phyloP scores from a whole-genome alignment of 208 protist species.

The Leishmania amazonensis region DNA sequence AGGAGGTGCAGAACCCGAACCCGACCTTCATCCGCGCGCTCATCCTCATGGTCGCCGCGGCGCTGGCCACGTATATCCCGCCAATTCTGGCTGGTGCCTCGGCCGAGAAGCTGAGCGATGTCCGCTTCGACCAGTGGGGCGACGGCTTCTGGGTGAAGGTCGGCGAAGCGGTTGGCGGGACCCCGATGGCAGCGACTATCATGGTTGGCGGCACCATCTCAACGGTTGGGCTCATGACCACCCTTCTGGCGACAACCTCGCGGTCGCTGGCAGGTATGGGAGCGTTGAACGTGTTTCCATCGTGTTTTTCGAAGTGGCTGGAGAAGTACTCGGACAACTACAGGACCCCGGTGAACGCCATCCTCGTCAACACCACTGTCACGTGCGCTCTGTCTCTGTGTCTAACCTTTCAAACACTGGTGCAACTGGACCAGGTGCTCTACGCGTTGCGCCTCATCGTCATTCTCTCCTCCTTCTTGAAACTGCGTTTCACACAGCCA shows the following conservation, averaged over 20 bases:
- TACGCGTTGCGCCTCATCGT: slow-evolving; percentile 82
- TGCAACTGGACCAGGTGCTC: slow-evolving; percentile 86
- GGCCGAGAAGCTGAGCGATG: slow-evolving; percentile 45
- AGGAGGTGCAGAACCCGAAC: slow-evolving; percentile 87
- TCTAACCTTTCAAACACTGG: slow-evolving; percentile 80
- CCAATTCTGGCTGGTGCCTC: slow-evolving; percentile 84
- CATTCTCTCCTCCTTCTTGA: slow-evolving; percentile 75
- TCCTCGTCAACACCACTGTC: slow-evolving; percentile 73
- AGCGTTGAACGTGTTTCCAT: slow-evolving; percentile 81
- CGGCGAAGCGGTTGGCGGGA: slow-evolving; percentile 82
- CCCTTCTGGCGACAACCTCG: slow-evolving; percentile 84
- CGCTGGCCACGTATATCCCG: slow-evolving; percentile 82
- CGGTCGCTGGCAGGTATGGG: slow-evolving; percentile 88
- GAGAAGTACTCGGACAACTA: slow-evolving; percentile 52
- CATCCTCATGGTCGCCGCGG: slow-evolving; percentile 78
- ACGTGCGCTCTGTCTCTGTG: slow-evolving; percentile 74
- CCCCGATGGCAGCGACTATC: slow-evolving; percentile 65
- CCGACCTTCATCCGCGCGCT: slow-evolving; percentile 85
- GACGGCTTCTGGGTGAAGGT: slow-evolving; percentile 91
- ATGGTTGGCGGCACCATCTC: slow-evolving; percentile 85
- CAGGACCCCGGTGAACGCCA: slow-evolving; percentile 80
- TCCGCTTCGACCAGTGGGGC: slow-evolving; percentile 77
- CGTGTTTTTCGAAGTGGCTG: slow-evolving; percentile 70
- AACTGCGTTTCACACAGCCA: slow-evolving; percentile 69
- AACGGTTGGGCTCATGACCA: slow-evolving; percentile 86